Base-by-base conservation (phyloP, 352 stramenopile species). In the Phytophthora agathidicida region DNA sequence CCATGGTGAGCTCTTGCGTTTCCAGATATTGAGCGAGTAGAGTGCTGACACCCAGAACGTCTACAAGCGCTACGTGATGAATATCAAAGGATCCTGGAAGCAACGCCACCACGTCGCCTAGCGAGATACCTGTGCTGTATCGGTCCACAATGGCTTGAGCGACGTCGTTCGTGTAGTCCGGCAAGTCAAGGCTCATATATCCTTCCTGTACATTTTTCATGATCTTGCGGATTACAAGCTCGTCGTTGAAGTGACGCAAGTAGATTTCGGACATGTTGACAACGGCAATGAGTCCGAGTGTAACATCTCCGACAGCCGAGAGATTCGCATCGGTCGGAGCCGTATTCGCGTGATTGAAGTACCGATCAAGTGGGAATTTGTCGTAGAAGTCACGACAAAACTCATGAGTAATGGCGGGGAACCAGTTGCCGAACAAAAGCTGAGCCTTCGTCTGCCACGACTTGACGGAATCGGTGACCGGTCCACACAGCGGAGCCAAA, bases 351-450 rank as follows among this genome's bases (percentile, higher is more conserved):
- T 71, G 38, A 8, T 73, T 60, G 38, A 76, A 80, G 36, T 76
- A 80, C 14, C 71, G 71, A 26, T 71, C 35, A n/a, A 33, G 53
- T 19, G 66, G 55, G 44, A 80, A 80, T 2, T 28, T 42, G 14
- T 55, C 43, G 46, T 62, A 28, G n/a, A 72, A 80, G n/a, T 80
- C 66, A 6, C 54, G 50, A 14, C 71, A 80, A 27, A 80, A 80
- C 9, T 76, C 71, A 38, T 80, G 71, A 11, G 20, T 53, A 26
- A 80, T 74, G 13, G 11, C 20, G 10, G 67, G 71, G 23, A 80
- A 80, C 54, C 65, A 77, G 31, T 70, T 69, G 5, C 71, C 71
- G 39, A 80, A 80, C 9, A 77, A 39, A 16, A 73, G 44, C 24
- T 75, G 71, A 5, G 71, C 36, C 7, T 49, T n/a, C 1, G 67